Evolutionary conservation across 306 rosid genomes (phyloP).

Genomic region (Luffa aegyptiaca): DNA sequence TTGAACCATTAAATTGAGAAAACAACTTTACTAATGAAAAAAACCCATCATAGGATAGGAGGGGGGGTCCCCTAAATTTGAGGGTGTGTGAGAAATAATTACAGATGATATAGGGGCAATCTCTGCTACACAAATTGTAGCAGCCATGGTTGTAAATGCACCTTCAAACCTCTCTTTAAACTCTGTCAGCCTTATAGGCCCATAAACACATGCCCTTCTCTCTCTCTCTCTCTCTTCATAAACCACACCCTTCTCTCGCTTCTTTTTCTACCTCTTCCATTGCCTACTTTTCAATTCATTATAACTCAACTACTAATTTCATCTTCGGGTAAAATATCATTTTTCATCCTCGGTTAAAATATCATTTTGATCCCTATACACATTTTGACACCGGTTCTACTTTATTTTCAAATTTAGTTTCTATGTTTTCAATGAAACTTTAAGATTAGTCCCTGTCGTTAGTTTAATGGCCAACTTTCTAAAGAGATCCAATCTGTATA

Average conservation of each 20-base stretch:
- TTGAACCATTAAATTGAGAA: not conserved
- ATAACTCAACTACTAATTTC: too few relatives aligned
- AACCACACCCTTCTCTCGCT: not conserved
- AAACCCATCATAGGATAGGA: not conserved
- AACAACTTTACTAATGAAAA: not conserved
- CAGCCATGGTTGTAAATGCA: not conserved
- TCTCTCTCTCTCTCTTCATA: not conserved
- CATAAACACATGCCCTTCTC: not conserved
- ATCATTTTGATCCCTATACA: too few relatives aligned
- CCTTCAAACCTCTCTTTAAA: not conserved
- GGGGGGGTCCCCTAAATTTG: not conserved
- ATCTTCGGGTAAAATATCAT: too few relatives aligned
- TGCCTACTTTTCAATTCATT: too few relatives aligned
- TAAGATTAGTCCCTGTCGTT: too few relatives aligned
- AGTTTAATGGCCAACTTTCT: too few relatives aligned
- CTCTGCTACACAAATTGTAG: not conserved
- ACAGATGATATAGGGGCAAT: not conserved
- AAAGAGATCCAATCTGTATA: too few relatives aligned
- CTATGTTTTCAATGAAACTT: too few relatives aligned
- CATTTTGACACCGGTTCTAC: too few relatives aligned
- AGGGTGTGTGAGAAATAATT: not conserved
- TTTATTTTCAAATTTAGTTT: too few relatives aligned
- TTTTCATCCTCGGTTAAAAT: too few relatives aligned
- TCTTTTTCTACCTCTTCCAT: too few relatives aligned
- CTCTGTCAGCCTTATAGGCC: not conserved